Evolutionary conservation across 805 yeast species (phyloP), one percentile per base, ranked within the genome.

Genomic region (Wickerhamomyces kurtzmanii): DNA sequence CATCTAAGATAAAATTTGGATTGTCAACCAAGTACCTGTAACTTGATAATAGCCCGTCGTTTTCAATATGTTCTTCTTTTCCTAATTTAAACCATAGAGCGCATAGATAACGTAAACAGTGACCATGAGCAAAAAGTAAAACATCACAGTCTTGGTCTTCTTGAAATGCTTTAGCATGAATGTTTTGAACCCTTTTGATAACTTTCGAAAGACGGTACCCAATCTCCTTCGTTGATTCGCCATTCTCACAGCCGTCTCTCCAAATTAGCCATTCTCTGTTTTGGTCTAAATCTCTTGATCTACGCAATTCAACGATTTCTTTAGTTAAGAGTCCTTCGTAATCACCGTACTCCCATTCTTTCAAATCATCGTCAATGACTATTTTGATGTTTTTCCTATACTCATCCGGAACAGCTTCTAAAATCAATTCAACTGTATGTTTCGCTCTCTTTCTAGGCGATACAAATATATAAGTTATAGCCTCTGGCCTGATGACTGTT

Each of bases 271-370:
- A 86, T 5, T 60, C 59, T 20, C 39, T 44, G 22, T 60, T 65
- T 18, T 42, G 34, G 24, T 60, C 70, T 22, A 81, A 53, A 0
- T 91, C 93, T 30, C 76, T 63, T 17, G 55, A 42, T 16, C 57
- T 55, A 49, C 94, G 71, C 39, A 72, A 53, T 10, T 61, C 69
- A 24, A 65, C 57, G 50, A 87, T 85, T 43, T 87, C 72, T 6
- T 57, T 50, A 2, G 94, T 80, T 32, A 66, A 49, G 39, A 75
- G 53, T 5, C 97, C 97, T 61, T 89, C 97, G 52, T 89, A 89
- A 47, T 83, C 91, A 40, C 97, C 97, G 45, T 89, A 89, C 40
- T 84, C 93, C 96, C 96, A 89, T 56, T 89, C 97, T 42, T 91
- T 69, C 27, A 86, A 55, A 43, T 84, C 86, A 27, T 81, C 73